These are phyloP conservation scores for Cladosporium sp. DNA, from an alignment of 2,329 filamentous ascomycete genomes.

Conservation along the genomic window DNA sequence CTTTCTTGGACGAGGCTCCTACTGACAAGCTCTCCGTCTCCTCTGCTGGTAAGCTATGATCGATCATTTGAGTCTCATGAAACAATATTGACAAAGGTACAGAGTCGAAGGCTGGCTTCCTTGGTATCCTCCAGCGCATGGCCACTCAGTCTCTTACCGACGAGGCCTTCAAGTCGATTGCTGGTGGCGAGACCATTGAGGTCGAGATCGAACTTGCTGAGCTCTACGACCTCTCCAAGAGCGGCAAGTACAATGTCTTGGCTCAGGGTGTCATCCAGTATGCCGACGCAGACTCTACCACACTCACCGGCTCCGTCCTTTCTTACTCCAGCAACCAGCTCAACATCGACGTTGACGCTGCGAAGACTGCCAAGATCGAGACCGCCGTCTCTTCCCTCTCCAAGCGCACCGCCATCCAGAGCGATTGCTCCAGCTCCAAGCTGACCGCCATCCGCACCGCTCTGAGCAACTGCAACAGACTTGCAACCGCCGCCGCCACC, in stretches of 20 bases:
- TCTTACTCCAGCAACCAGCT: constrained; percentile 58
- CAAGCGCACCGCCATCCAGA: constrained; percentile 52
- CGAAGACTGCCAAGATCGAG: constrained; percentile 48
- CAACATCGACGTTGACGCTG: constrained; percentile 54
- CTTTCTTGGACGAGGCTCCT: constrained; percentile 23
- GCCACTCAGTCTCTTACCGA: constrained; percentile 42
- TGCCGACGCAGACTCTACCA: constrained; percentile 48
- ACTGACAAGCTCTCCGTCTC: constrained; percentile 24
- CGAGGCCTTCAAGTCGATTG: constrained; percentile 50
- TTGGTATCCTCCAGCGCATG: constrained; percentile 52
- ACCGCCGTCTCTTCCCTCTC: constrained; percentile 39
- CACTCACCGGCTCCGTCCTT: constrained; percentile 50
- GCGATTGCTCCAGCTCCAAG: constrained; percentile 45
- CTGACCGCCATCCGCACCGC: constrained; percentile 46
- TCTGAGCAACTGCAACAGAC: constrained; percentile 50
- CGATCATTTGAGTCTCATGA: no score
- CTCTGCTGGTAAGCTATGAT: constrained; percentile 15
- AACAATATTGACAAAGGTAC: not conserved
- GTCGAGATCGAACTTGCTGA: constrained; percentile 54
- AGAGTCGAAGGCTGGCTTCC: constrained; percentile 35
- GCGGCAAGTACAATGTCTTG: constrained; percentile 47
- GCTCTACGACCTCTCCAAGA: constrained; percentile 37
- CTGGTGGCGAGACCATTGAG: constrained; percentile 46
- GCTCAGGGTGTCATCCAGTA: constrained; percentile 55
- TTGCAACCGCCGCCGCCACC: constrained; percentile 51